Conservation (phyloP, 169 alveolate species). For the Plasmodium vinckei region DNA sequence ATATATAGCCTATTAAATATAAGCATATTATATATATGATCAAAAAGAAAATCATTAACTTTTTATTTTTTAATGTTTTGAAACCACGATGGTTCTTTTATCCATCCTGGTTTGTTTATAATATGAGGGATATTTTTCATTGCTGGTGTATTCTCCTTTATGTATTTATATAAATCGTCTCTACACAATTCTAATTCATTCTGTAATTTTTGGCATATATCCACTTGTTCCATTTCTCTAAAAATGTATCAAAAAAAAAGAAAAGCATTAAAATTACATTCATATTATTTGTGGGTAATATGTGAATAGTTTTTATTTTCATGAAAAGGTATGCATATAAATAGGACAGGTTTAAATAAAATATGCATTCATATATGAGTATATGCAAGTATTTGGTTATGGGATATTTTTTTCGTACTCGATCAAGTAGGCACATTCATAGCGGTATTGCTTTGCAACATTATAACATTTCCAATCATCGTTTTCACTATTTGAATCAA, state of each 20-base stretch:
- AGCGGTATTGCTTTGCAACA: conserved; percentile 83
- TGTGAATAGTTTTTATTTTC: neutral
- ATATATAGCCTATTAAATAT: too few relatives aligned
- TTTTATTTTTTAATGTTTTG: conserved; percentile 46
- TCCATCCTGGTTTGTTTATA: conserved; percentile 64
- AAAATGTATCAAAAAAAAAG: neutral
- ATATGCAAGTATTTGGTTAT: too few relatives aligned
- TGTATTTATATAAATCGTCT: conserved; percentile 73
- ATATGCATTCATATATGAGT: neutral
- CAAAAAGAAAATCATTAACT: conserved; percentile 12
- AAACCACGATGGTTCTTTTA: conserved; percentile 70
- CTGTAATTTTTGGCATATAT: conserved; percentile 77
- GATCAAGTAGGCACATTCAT: conserved; percentile 77
- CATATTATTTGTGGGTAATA: neutral
- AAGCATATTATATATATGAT: too few relatives aligned
- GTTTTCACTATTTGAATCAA: conserved; percentile 60
- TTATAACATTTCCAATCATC: conserved; percentile 83
- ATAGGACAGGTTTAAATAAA: neutral
- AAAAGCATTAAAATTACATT: neutral
- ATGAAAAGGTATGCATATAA: neutral
- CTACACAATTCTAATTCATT: conserved; percentile 73
- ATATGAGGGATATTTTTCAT: conserved; percentile 69
- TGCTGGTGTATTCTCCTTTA: conserved; percentile 75
- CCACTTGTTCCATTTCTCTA: conserved; percentile 72
- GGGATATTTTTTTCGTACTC: conserved; percentile 24